Base-by-base conservation (phyloP, 176 grass and related monocot species). In the Hordeum vulgare region DNA sequence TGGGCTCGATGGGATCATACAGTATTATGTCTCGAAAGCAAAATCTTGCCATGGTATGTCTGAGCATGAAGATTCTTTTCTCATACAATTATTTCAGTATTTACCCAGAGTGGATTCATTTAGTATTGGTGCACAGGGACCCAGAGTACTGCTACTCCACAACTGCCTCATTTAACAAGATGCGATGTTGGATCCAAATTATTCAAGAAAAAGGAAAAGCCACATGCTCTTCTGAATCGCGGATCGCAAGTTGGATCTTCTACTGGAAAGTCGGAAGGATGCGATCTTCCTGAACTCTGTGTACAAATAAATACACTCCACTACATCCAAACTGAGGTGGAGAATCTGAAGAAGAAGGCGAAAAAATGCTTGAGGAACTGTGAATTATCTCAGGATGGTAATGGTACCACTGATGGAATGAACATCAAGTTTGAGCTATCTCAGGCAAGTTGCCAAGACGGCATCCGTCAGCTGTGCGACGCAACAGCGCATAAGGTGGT, bases 131-230 rank as follows among this genome's bases (percentile, higher is more conserved):
- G 88, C 64, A 76, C 78, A 98, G 96, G 90, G 86, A 92, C 87
- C 60, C 41, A 9, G 63, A 90, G 33, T 76, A 83, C 85, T 81
- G 81, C 84, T 67, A 89, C 91, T 70, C 96, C 96, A 28, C 44
- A 88, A 53, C 74, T 98, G 69, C 96, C 93, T 74, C 85, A 88
- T 74, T 78, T 98, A 79, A 98, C 93, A 31, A 87, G 96, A 80
- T 98, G 96, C 21, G 93, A 98, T 35, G 80, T 93, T 82, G 93
- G 96, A 63, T 93, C 96, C 61, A 93, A 95, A 79, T 90, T 88
- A 67, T 95, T 91, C 71, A 98, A 94, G 83, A 98, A 90, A 78
- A 94, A 92, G 54, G 92, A 95, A 68, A 85, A 82, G 20, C 64
- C 86, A 13, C 92, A 93, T 29, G 83, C 64, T 81, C 70, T 81